phyloP scores from a whole-genome alignment of 163 green algal genomes.

The Scenedesmus sp. region DNA sequence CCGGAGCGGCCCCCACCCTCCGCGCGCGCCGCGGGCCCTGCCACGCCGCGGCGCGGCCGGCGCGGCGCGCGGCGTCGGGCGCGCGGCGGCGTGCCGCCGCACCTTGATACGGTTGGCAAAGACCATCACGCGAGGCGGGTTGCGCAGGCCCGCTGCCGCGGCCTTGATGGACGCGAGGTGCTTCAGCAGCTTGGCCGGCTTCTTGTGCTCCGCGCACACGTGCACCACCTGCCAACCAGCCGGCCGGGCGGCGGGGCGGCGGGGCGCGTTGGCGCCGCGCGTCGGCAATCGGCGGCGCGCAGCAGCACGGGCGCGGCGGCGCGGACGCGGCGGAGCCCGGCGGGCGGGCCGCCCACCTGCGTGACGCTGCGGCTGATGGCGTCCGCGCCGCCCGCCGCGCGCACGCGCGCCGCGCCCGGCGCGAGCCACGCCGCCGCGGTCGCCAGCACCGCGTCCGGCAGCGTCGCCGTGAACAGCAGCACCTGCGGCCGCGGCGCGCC shows the following conservation, averaged over 20 bases:
- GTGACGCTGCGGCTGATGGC: conserved; percentile 76
- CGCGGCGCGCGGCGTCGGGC: too few species aligned
- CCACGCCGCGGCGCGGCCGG: too few species aligned
- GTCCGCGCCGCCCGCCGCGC: conserved; percentile 33
- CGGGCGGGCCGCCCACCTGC: conserved; percentile 67
- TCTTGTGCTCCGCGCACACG: conserved; percentile 97
- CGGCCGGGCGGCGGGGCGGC: too few species aligned
- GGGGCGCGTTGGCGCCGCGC: too few species aligned
- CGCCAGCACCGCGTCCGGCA: conserved; percentile 67
- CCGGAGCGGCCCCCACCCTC: too few species aligned
- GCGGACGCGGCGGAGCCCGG: not conserved
- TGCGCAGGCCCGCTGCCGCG: conserved; percentile 49
- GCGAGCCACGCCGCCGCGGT: conserved; percentile 72
- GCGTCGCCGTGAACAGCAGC: conserved; percentile 87
- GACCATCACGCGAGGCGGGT: conserved; percentile 79
- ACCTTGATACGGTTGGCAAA: conserved; percentile 91
- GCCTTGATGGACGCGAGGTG: conserved; percentile 78
- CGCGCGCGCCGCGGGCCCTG: too few species aligned
- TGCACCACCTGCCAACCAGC: conserved; percentile 85
- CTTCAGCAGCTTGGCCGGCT: conserved; percentile 87
- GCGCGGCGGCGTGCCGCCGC: not conserved
- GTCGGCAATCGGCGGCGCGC: too few species aligned
- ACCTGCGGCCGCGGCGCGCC: conserved; percentile 63
- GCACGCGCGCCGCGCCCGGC: conserved; percentile 35
- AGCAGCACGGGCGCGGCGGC: too few species aligned